Evolutionary conservation across 2,329 filamentous ascomycete genomes (phyloP).

Genomic region (Bimuria novae-zelandiae): DNA sequence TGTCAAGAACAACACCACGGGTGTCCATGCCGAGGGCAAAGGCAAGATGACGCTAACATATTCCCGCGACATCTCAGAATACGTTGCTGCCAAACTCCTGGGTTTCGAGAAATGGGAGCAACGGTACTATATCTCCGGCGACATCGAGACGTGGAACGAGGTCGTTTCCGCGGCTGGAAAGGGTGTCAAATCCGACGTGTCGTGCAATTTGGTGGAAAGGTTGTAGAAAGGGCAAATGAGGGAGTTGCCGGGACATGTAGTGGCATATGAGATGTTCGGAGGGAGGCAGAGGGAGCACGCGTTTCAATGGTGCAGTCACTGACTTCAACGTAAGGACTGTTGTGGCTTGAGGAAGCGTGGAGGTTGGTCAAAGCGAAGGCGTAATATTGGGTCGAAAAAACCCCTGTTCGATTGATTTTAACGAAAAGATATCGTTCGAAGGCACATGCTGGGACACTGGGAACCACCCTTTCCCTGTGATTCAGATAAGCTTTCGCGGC

Average conservation of each 20-base stretch:
- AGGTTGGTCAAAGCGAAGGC: not conserved
- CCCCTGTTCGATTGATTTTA: too few relatives aligned
- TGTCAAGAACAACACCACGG: conserved; percentile 38
- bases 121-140: conserved; percentile 22
- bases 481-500: too few relatives aligned
- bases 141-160: conserved; percentile 19
- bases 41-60: conserved; percentile 54
- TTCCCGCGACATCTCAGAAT: conserved; percentile 55
- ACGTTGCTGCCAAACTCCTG: conserved; percentile 48
- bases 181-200: conserved; percentile 20
- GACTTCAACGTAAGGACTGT: conserved; percentile 16
- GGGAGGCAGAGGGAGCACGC: conserved; percentile 2
- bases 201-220: conserved; percentile 19
- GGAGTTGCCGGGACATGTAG: conserved; percentile 15
- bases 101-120: conserved; percentile 53
- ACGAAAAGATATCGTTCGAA: too few relatives aligned
- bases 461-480: too few relatives aligned
- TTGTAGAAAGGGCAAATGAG: conserved; percentile 16
- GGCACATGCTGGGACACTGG: too few relatives aligned
- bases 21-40: conserved; percentile 57
- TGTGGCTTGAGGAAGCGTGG: conserved; percentile 15
- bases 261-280: conserved; percentile 10
- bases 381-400: not conserved
- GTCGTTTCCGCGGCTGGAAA: conserved; percentile 13
- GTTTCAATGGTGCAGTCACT: conserved; percentile 9